A percentile compares a stretch with the other conserved stretches of the same genome.
Conservation (phyloP, 106 monocot genomes). For the Amphibolis antarctica region DNA sequence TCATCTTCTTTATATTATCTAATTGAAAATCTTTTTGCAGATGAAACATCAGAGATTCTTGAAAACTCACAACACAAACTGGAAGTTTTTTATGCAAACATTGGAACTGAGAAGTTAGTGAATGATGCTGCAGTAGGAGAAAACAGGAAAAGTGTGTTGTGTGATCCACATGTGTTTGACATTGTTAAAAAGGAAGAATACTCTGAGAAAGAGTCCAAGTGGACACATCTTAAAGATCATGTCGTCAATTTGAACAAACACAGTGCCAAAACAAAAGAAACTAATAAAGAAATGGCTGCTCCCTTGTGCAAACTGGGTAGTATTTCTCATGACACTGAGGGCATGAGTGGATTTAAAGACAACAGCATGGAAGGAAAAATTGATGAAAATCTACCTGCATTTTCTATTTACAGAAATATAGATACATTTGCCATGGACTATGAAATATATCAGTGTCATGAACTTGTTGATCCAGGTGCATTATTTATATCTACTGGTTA, state of each 20-base stretch:
- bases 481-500: background rate
- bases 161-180: too few species aligned
- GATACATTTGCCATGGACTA: background rate
- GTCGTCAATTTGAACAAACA: background rate
- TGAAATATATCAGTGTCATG: background rate
- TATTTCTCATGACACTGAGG: background rate
- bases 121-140: too few species aligned
- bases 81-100: background rate
- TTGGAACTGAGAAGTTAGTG: background rate
- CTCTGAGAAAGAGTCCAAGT: background rate
- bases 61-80: background rate
- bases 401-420: conserved; percentile 3
- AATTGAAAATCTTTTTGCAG: background rate
- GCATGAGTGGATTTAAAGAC: background rate
- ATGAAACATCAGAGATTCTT: background rate
- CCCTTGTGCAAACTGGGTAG: background rate
- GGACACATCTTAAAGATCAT: background rate
- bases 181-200: too few species aligned
- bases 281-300: background rate
- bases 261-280: background rate
- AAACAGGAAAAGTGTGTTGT: too few species aligned
- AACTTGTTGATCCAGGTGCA: background rate
- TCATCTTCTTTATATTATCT: background rate
- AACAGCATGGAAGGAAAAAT: background rate
- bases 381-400: conserved; percentile 1